Evolutionary conservation across 1,284 basidiomycete genomes (phyloP).

Genomic region (Moesziomyces antarcticus): DNA sequence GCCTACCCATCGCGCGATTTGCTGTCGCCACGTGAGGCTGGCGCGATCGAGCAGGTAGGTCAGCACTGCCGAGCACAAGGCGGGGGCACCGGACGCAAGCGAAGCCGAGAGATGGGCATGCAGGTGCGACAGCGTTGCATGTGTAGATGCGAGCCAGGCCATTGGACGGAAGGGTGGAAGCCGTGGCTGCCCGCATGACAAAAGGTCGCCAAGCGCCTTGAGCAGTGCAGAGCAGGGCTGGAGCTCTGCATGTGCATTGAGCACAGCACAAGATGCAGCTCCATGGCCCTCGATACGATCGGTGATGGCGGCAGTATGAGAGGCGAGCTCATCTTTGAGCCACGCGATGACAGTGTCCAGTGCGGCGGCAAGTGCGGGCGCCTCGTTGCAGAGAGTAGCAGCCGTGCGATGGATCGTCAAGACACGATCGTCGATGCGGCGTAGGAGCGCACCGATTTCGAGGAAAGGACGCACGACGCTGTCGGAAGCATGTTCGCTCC

Average conservation of each 20-base stretch:
- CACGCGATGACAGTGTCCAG: constrained; percentile 42
- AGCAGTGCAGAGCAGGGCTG: constrained; percentile 22
- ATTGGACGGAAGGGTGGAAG: constrained; percentile 35
- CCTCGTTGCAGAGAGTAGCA: constrained; percentile 29
- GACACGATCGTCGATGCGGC: constrained; percentile 41
- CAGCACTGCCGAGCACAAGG: constrained; percentile 27
- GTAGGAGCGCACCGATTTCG: constrained; percentile 34
- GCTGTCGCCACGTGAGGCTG: constrained; percentile 40
- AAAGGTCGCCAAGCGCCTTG: constrained; percentile 29
- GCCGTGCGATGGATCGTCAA: constrained; percentile 22
- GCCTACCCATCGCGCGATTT: constrained; percentile 51
- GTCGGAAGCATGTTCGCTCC: constrained; percentile 34
- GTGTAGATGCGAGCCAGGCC: constrained; percentile 26
- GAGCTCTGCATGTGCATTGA: constrained; percentile 46
- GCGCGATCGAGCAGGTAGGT: constrained; percentile 48
- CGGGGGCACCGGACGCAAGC: constrained; percentile 29
- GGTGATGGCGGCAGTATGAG: constrained; percentile 14
- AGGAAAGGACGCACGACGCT: constrained; percentile 37
- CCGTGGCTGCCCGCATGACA: constrained; percentile 32
- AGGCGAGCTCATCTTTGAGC: constrained; percentile 40
- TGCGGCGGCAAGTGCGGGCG: constrained; percentile 38
- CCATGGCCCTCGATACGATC: background rate
- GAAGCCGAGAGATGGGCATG: constrained; percentile 51
- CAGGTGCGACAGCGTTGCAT: constrained; percentile 42
- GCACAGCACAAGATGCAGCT: constrained; percentile 12